phyloP scores from a whole-genome alignment of 2,329 filamentous ascomycete genomes.

The Ophiostoma sp. region DNA sequence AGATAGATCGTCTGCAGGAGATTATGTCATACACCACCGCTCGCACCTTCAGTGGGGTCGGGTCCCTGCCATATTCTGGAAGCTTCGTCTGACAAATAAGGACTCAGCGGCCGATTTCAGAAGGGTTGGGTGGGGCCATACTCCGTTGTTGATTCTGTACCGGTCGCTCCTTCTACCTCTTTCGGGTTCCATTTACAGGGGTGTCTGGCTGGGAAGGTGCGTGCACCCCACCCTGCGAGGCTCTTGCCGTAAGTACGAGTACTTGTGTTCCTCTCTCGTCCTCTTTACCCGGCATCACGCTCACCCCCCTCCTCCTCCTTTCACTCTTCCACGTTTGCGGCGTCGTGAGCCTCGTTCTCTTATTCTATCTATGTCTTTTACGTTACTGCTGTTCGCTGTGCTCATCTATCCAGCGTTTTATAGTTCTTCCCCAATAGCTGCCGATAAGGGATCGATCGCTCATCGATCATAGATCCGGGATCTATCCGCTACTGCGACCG shows the following conservation, averaged over 20 bases:
- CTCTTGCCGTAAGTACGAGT: not conserved
- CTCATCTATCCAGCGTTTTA: no score
- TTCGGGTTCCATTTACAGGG: slow-evolving; percentile 2
- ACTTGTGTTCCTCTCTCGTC: not conserved
- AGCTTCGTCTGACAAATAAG: slow-evolving; percentile 16
- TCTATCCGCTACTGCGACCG: not conserved
- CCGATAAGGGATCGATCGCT: not conserved
- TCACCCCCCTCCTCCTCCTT: not conserved
- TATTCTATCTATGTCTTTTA: no score
- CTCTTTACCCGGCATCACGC: not conserved
- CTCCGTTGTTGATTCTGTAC: not conserved
- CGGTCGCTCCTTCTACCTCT: not conserved
- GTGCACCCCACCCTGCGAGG: not conserved
- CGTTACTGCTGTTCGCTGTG: no score
- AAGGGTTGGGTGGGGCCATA: not conserved
- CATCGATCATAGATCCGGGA: not conserved
- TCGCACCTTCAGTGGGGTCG: not conserved
- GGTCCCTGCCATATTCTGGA: slow-evolving; percentile 16
- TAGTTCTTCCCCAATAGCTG: no score
- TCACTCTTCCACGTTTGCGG: not conserved
- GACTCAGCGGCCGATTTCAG: not conserved
- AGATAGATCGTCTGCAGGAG: not conserved
- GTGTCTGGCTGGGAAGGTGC: not conserved
- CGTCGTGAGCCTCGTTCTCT: no score
- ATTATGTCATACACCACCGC: not conserved